phyloP scores from a whole-genome alignment of 2,329 filamentous ascomycete genomes.

The Aspergillus pseudotamarii region DNA sequence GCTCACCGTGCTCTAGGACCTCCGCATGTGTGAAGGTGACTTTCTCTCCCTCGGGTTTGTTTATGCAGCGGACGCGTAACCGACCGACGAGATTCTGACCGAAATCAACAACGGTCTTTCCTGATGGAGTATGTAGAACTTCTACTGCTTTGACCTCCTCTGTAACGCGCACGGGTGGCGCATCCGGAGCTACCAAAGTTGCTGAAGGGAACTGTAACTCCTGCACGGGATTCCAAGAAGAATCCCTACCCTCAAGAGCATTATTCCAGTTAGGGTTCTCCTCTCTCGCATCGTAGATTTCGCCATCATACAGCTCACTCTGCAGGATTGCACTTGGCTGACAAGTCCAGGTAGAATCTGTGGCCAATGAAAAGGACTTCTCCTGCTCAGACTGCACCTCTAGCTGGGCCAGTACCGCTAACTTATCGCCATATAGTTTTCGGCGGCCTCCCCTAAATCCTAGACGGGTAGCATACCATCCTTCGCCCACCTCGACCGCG shows the following conservation, averaged over 20 bases:
- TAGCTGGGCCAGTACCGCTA: slow-evolving; percentile 34
- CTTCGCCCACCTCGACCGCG: slow-evolving; percentile 50
- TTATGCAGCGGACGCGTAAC: slow-evolving; percentile 40
- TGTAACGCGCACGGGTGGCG: slow-evolving; percentile 48
- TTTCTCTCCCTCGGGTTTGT: slow-evolving; percentile 17
- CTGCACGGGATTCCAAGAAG: slow-evolving; percentile 33
- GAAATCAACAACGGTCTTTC: slow-evolving; percentile 58
- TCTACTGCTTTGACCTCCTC: slow-evolving; percentile 31
- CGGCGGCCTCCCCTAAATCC: slow-evolving; percentile 28
- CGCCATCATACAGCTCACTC: slow-evolving; percentile 57
- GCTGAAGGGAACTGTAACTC: slow-evolving; percentile 34
- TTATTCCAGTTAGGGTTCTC: slow-evolving; percentile 32
- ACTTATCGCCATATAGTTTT: slow-evolving; percentile 27
- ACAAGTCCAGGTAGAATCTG: slow-evolving; percentile 30
- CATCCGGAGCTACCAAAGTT: slow-evolving; percentile 45
- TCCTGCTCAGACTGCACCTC: slow-evolving; percentile 25
- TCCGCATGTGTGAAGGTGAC: slow-evolving; percentile 55
- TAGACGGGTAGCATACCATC: slow-evolving; percentile 51
- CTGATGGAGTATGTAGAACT: slow-evolving; percentile 40
- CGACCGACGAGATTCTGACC: slow-evolving; percentile 62
- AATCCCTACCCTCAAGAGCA: neutral
- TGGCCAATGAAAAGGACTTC: slow-evolving; percentile 16
- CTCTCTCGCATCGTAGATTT: slow-evolving; percentile 51
- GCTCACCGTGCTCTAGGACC: slow-evolving; percentile 54
- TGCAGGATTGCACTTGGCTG: slow-evolving; percentile 23